Evolutionary conservation across 2,329 filamentous ascomycete genomes (phyloP).

Genomic region (Colletotrichum plurivorum): DNA sequence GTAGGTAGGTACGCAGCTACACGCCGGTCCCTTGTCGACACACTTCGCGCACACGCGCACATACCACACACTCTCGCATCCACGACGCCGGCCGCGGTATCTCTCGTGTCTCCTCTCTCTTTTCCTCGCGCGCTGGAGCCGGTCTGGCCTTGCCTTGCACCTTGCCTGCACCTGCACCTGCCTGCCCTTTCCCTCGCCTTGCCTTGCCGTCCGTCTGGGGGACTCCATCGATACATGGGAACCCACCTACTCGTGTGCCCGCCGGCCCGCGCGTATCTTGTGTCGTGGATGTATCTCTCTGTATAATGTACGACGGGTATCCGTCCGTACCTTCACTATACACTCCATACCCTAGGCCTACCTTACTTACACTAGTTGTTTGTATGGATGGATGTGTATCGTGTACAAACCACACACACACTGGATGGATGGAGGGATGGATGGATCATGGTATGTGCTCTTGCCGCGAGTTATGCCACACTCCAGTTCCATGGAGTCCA

Average conservation of each 20-base stretch:
- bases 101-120: slow-evolving; percentile 27
- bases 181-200: too few relatives aligned
- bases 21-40: slow-evolving; percentile 39
- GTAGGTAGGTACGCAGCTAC: slow-evolving; percentile 34
- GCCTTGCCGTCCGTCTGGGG: too few relatives aligned
- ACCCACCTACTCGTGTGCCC: slow-evolving; percentile 13
- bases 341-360: too few relatives aligned
- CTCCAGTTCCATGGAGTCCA: background rate
- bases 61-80: too few relatives aligned
- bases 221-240: too few relatives aligned
- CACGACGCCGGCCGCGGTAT: slow-evolving; percentile 24
- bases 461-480: slow-evolving; percentile 32
- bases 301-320: too few relatives aligned
- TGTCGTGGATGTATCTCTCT: too few relatives aligned
- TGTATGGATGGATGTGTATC: slow-evolving; percentile 1
- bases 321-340: too few relatives aligned
- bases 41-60: slow-evolving; percentile 6
- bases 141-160: slow-evolving; percentile 31
- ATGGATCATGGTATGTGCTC: background rate
- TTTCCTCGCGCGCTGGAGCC: slow-evolving; percentile 19
- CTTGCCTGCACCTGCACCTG: background rate
- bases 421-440: too few relatives aligned
- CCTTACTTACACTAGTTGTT: background rate
- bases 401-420: background rate
- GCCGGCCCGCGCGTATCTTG: too few relatives aligned